Evolutionary conservation across 768 basidiomycete species (phyloP).

Genomic region (Cystobasidium onofrii): DNA sequence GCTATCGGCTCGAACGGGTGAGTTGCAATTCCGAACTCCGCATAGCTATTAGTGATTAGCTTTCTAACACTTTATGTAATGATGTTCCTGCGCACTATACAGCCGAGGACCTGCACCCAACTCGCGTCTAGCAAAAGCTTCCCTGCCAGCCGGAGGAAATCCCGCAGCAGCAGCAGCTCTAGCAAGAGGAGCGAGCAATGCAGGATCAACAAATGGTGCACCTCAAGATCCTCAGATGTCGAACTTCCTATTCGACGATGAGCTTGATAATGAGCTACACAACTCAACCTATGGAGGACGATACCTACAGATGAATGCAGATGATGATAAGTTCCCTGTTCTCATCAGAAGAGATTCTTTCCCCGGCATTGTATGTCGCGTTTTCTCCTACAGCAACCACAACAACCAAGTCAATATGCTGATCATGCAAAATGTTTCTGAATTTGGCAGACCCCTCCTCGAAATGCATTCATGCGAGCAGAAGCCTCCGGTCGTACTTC

Average conservation of each 20-base stretch:
- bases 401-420: no score
- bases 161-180: conserved; percentile 13
- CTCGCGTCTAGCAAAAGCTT: conserved; percentile 16
- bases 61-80: background rate
- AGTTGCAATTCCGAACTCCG: no score
- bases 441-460: conserved; percentile 61
- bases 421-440: background rate
- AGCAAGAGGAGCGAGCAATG: background rate
- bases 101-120: conserved; percentile 9
- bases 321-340: conserved; percentile 72
- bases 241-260: conserved; percentile 75
- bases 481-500: conserved; percentile 35
- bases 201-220: conserved; percentile 8
- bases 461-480: conserved; percentile 33
- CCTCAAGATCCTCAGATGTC: conserved; percentile 37
- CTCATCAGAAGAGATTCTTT: conserved; percentile 49
- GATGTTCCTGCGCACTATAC: background rate
- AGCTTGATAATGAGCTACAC: conserved; percentile 87
- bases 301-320: conserved; percentile 56
- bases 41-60: no score
- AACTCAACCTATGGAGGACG: conserved; percentile 79
- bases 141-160: conserved; percentile 1
- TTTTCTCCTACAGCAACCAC: no score
- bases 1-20: conserved; percentile 23
- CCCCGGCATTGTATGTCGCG: conserved; percentile 54